phyloP scores from a whole-genome alignment of 805 yeast species.

The Yamadazyma laniorum region DNA sequence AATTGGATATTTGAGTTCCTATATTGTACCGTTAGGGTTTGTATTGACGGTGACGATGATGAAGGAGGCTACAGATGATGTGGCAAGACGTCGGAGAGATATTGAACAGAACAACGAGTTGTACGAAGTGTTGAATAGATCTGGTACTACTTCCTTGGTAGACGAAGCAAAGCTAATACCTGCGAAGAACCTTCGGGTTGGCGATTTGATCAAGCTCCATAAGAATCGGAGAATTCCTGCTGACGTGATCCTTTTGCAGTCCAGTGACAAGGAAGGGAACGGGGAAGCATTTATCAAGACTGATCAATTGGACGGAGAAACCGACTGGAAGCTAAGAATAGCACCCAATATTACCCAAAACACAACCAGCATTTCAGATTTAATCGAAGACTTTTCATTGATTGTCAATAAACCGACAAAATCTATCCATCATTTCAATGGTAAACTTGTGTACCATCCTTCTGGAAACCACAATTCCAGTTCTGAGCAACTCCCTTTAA shows the following conservation, averaged over 20 bases:
- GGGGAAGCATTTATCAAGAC: conserved; percentile 95
- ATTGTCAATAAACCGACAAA: conserved; percentile 85
- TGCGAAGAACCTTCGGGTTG: conserved; percentile 70
- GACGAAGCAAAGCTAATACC: conserved; percentile 32
- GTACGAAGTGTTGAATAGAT: conserved; percentile 61
- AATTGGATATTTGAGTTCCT: conserved; percentile 90
- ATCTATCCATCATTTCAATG: conserved; percentile 77
- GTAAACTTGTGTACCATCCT: conserved; percentile 59
- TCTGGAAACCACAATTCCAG: conserved; percentile 14
- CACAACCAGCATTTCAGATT: conserved; percentile 43
- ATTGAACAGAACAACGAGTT: conserved; percentile 81
- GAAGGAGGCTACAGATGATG: conserved; percentile 94
- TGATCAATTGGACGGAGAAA: conserved; percentile 97
- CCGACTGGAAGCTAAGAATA: conserved; percentile 94
- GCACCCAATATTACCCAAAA: conserved; percentile 74
- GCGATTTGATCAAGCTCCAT: conserved; percentile 75
- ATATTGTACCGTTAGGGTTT: conserved; percentile 91
- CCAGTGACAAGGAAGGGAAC: conserved; percentile 60
- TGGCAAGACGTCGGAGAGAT: conserved; percentile 87
- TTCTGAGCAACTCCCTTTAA: conserved; percentile 55
- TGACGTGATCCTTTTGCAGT: conserved; percentile 80
- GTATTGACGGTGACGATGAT: conserved; percentile 90
- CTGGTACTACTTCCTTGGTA: conserved; percentile 17
- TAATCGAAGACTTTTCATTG: conserved; percentile 48
- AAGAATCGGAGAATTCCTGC: conserved; percentile 92